A percentile compares a stretch with the other conserved stretches of the same genome.
phyloP scores from a whole-genome alignment of 208 protist genomes.

The Leishmania braziliensis region DNA sequence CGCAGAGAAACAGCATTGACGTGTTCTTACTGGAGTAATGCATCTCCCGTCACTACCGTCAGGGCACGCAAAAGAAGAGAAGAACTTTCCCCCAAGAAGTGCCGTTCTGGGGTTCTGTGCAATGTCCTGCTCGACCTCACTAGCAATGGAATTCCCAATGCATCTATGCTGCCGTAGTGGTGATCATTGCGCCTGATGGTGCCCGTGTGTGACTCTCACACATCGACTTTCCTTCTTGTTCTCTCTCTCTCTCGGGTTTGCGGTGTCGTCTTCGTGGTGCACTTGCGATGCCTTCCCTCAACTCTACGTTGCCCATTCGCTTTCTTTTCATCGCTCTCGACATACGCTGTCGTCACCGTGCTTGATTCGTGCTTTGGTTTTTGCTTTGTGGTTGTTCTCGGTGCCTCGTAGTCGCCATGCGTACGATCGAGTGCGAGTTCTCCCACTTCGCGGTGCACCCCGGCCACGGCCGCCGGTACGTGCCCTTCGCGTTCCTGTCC shows the following conservation, averaged over 20 bases:
- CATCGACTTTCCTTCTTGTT: constrained; percentile 84
- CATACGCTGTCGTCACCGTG: neutral
- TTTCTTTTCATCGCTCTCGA: neutral
- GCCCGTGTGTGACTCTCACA: constrained; percentile 89
- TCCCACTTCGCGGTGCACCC: constrained; percentile 93
- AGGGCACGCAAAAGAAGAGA: neutral
- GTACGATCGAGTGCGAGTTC: constrained; percentile 91
- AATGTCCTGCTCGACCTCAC: neutral
- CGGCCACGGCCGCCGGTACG: constrained; percentile 93
- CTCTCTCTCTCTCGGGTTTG: neutral
- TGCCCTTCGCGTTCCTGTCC: constrained; percentile 93
- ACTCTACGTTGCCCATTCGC: neutral
- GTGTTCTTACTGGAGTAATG: neutral
- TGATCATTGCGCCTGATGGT: constrained; percentile 45
- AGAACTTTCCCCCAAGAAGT: neutral
- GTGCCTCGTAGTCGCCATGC: neutral
- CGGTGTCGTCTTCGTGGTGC: neutral
- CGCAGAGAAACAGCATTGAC: neutral
- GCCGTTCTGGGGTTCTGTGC: too few species aligned
- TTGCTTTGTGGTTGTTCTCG: too few species aligned
- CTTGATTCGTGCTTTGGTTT: neutral
- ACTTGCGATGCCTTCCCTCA: neutral
- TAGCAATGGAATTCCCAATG: neutral
- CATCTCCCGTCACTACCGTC: neutral
- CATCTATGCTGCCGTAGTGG: constrained; percentile 26